Conservation (phyloP, 805 yeast genomes). For the Candida caryicola region DNA sequence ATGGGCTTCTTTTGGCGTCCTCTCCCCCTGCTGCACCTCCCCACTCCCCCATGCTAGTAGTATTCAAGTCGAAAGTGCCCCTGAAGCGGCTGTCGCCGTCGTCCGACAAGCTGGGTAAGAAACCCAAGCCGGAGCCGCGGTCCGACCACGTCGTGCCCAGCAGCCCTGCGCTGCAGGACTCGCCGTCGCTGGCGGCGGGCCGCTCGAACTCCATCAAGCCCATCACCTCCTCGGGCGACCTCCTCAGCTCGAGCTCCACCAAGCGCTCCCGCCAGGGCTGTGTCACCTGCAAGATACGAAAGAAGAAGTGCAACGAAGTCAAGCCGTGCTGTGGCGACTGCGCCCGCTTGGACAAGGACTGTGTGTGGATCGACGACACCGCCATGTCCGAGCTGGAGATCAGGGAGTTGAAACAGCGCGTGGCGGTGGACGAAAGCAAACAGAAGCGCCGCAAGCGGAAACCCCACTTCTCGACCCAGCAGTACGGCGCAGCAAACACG, state of each 20-base stretch:
- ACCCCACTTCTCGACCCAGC: slow-evolving; percentile 1
- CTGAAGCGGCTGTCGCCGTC: neutral
- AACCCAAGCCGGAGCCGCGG: neutral
- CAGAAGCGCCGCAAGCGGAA: slow-evolving; percentile 43
- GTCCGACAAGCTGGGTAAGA: neutral
- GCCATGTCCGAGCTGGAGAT: slow-evolving; percentile 43
- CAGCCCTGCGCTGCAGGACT: too few relatives aligned
- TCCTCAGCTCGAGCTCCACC: slow-evolving; percentile 17
- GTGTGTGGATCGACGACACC: slow-evolving; percentile 45
- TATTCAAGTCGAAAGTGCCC: slow-evolving; percentile 18
- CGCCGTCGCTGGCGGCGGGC: too few relatives aligned
- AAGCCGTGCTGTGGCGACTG: slow-evolving; percentile 54
- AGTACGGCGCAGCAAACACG: neutral
- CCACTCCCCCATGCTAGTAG: slow-evolving; percentile 24
- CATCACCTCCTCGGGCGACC: slow-evolving; percentile 14
- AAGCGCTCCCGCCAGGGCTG: slow-evolving; percentile 59
- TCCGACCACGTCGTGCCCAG: too few relatives aligned
- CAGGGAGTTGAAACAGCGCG: slow-evolving; percentile 30
- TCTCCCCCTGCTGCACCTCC: too few relatives aligned
- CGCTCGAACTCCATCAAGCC: slow-evolving; percentile 10
- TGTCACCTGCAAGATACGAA: slow-evolving; percentile 63
- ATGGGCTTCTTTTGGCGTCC: too few relatives aligned
- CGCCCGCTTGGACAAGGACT: slow-evolving; percentile 41
- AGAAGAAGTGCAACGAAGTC: slow-evolving; percentile 54
- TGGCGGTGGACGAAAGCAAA: slow-evolving; percentile 37